phyloP scores from a whole-genome alignment of 1,139 yeast species.

The Nadsonia commutata region DNA sequence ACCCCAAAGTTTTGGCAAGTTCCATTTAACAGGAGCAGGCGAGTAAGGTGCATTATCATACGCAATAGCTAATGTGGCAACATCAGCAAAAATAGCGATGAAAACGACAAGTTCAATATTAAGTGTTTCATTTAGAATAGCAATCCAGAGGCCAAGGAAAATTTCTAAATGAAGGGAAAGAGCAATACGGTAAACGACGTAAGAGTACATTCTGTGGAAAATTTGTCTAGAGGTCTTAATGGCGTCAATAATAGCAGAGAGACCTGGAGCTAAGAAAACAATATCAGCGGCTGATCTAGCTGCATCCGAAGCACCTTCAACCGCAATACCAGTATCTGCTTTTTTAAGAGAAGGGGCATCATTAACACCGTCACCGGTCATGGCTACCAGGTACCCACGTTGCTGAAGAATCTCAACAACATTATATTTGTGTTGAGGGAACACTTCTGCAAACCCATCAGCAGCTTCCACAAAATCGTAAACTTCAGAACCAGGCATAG shows the following conservation, averaged over 20 bases:
- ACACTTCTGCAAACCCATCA: slow-evolving; percentile 94
- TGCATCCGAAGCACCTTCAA: slow-evolving; percentile 94
- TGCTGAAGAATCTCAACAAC: slow-evolving; percentile 82
- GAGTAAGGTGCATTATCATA: slow-evolving; percentile 90
- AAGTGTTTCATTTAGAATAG: slow-evolving; percentile 71
- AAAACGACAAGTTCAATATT: slow-evolving; percentile 80
- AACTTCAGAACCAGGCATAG: slow-evolving; percentile 83
- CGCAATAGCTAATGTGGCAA: slow-evolving; percentile 90
- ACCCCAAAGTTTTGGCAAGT: slow-evolving; percentile 93
- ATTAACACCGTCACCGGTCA: slow-evolving; percentile 98
- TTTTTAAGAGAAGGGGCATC: slow-evolving; percentile 94
- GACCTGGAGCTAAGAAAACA: slow-evolving; percentile 93
- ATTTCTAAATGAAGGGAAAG: slow-evolving; percentile 83
- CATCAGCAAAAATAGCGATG: slow-evolving; percentile 92
- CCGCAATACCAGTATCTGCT: slow-evolving; percentile 96
- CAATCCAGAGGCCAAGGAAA: slow-evolving; percentile 89
- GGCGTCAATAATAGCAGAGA: slow-evolving; percentile 77
- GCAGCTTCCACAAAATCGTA: slow-evolving; percentile 93
- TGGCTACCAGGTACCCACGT: slow-evolving; percentile 91
- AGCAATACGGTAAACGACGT: slow-evolving; percentile 93
- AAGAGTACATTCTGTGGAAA: slow-evolving; percentile 97
- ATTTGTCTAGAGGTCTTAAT: slow-evolving; percentile 88
- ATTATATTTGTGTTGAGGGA: slow-evolving; percentile 92
- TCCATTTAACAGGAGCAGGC: slow-evolving; percentile 86
- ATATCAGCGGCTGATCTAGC: slow-evolving; percentile 95